Conservation (phyloP, 768 basidiomycete genomes). For the Daedaleopsis nitida region DNA sequence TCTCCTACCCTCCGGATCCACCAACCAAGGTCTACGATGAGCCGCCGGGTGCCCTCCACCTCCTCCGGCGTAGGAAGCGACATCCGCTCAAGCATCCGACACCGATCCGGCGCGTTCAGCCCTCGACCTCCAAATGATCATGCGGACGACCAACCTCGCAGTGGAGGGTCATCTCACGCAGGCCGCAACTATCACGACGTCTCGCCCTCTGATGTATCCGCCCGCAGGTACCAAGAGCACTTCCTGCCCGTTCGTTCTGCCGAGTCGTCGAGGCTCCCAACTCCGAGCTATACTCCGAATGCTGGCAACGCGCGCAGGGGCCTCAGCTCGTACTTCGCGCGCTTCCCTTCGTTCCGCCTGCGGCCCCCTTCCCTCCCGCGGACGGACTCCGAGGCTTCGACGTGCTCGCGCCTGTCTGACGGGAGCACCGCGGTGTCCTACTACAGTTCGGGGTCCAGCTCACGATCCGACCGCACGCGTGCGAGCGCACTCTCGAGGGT, state of each 20-base stretch:
- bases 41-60: constrained; percentile 21
- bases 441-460: background rate
- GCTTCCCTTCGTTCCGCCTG: constrained; percentile 5
- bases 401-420: constrained; percentile 4
- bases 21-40: constrained; percentile 22
- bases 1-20: background rate
- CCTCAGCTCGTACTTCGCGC: constrained; percentile 19
- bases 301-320: background rate
- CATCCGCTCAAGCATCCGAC: constrained; percentile 20
- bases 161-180: constrained; percentile 7
- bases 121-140: constrained; percentile 3
- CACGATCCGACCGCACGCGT: background rate
- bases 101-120: constrained; percentile 27
- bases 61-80: constrained; percentile 11
- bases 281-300: constrained; percentile 19
- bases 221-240: too few species aligned
- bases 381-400: constrained; percentile 5
- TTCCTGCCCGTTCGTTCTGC: background rate
- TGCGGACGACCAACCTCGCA: background rate
- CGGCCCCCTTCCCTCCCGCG: background rate
- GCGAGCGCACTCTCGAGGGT: background rate
- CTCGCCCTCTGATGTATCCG: too few species aligned
- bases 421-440: constrained; percentile 18
- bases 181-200: too few species aligned
- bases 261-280: constrained; percentile 22